Base-by-base conservation (phyloP, 2,329 filamentous ascomycete species). In the Colletotrichum limetticola region DNA sequence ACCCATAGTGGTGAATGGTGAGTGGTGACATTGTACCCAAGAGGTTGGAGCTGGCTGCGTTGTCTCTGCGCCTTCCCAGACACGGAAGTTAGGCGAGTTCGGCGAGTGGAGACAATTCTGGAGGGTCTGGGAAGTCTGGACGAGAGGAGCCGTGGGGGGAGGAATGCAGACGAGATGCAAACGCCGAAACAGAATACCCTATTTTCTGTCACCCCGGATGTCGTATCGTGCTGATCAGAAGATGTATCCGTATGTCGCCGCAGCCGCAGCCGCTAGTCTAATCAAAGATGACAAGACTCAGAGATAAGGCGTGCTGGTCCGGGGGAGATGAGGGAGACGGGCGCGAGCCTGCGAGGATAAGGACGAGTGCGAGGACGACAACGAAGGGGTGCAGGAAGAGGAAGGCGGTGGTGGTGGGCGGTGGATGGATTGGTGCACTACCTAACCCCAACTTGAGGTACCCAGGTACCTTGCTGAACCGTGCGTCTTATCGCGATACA, bases 401-500 rank as follows among this genome's bases (percentile, higher is more conserved):
- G 32, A 46, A 28, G 52, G 30, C 8, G 49, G 35, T n/a, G 49
- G 35, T n/a, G 62, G 49, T 64, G 62, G 62, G 62, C 49, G 49
- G 49, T 65, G 49, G 53, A 56, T 11, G 32, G 42, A 49, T 49
- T 49, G 42, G 42, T 49, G 42, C 42, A 8, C 42, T 49, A 22
- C 26, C 26, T 26, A n/a, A 19, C 37, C 19, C 37, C n/a, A 35
- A 12, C 4, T 35, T 3, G 32, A 28, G 26, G 42, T 26, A 16
- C 58, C 58, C 30, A 30, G 26, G 28, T 7, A 5, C 53, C 56
- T 52, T 58, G 56, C 32, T 5, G 56, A 22, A 37, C 7, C 46
- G 63, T 53, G n/a, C 37, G 67, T 53, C 71, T 74, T 74, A 74
- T 74, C 71, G 71, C 53, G 71, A 71, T 70, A 71, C 46, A 63